Evolutionary conservation across 2,329 filamentous ascomycete genomes (phyloP).

Genomic region (Xylogone sp.): DNA sequence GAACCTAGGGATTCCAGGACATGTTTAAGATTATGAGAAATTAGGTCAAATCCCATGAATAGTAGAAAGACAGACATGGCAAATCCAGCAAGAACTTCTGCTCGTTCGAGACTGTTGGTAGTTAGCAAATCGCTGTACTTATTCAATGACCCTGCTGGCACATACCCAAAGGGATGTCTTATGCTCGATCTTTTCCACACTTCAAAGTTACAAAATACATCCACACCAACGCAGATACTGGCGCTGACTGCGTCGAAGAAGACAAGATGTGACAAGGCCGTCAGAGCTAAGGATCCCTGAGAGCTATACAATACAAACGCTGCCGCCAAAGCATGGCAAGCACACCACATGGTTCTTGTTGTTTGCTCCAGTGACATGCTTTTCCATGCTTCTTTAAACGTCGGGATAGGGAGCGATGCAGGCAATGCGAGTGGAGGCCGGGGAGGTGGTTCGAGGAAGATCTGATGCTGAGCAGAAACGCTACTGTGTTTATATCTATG

Average conservation of each 20-base stretch:
- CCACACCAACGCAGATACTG: conserved; percentile 84
- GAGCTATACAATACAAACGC: conserved; percentile 82
- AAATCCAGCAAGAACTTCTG: conserved; percentile 91
- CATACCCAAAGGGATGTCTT: conserved; percentile 77
- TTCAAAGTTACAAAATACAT: conserved; percentile 94
- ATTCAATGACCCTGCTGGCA: conserved; percentile 1
- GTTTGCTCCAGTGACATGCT: conserved; percentile 90
- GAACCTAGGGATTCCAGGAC: conserved; percentile 70
- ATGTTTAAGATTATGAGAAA: conserved; percentile 91
- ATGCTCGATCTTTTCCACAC: conserved; percentile 94
- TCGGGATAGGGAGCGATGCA: conserved; percentile 88
- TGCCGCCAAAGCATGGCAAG: conserved; percentile 81
- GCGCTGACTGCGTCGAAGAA: conserved; percentile 95
- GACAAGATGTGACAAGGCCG: conserved; percentile 85
- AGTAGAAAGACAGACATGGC: conserved; percentile 93
- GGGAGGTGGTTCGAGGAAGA: conserved; percentile 88
- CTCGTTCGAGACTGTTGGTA: conserved; percentile 64
- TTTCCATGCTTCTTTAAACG: conserved; percentile 78
- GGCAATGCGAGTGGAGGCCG: conserved; percentile 85
- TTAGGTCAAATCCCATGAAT: conserved; percentile 95
- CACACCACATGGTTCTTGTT: conserved; percentile 79
- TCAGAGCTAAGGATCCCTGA: conserved; percentile 83
- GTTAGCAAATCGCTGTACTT: neutral
- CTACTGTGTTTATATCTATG: conserved; percentile 98
- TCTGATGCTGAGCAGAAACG: conserved; percentile 83